phyloP scores from a whole-genome alignment of 75 land plant species.

The Azolla pinnata region DNA sequence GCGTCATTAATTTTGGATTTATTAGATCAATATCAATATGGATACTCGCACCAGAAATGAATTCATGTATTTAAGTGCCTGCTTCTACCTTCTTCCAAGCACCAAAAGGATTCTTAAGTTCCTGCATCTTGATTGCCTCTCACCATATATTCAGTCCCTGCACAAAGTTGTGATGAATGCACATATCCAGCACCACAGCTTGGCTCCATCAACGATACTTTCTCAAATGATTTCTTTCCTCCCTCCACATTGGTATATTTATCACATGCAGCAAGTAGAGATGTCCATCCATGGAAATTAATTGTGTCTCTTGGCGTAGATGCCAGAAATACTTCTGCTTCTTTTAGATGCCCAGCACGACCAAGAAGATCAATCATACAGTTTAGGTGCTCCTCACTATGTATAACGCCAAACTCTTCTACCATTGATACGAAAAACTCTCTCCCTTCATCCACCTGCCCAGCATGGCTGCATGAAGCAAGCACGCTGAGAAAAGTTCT shows the following conservation, averaged over 20 bases:
- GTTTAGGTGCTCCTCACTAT: background rate
- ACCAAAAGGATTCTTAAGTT: too few species aligned
- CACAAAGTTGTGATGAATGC: background rate
- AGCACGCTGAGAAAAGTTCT: constrained; percentile 13
- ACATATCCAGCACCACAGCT: constrained; percentile 4
- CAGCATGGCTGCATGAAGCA: constrained; percentile 12
- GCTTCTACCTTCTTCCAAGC: too few species aligned
- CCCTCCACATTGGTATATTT: background rate
- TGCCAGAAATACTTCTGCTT: background rate
- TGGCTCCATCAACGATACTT: background rate
- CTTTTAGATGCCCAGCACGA: constrained; percentile 1
- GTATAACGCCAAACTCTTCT: constrained; percentile 5
- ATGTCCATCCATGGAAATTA: constrained; percentile 2
- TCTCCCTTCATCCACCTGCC: constrained; percentile 1
- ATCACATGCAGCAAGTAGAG: constrained; percentile 1
- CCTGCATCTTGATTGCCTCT: too few species aligned
- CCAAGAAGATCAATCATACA: constrained; percentile 13
- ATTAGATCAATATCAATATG: too few species aligned
- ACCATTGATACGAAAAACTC: constrained; percentile 3
- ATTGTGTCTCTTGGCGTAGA: background rate
- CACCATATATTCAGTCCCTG: background rate
- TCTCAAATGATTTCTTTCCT: background rate
- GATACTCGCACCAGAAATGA: too few species aligned
- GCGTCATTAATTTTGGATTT: too few species aligned
- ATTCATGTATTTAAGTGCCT: too few species aligned